Evolutionary conservation across 305 asterid species (phyloP).

Genomic region (Vinca major): DNA sequence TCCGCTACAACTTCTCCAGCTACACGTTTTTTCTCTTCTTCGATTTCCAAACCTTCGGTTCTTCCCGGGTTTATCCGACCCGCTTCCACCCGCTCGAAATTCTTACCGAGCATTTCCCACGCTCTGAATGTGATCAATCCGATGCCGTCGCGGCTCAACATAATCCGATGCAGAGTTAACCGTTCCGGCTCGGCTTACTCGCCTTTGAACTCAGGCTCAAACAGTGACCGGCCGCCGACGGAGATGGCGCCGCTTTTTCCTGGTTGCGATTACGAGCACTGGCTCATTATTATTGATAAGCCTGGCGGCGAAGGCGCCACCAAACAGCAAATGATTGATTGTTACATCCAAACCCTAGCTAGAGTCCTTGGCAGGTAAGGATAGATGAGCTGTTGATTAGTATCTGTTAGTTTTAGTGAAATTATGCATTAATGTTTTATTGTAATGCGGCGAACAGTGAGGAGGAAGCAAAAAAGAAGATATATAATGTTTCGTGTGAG

Average conservation of each 20-base stretch:
- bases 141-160: constrained; percentile 24
- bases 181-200: constrained; percentile 70
- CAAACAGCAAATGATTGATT: constrained; percentile 87
- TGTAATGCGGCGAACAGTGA: constrained; percentile 29
- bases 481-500: constrained; percentile 85
- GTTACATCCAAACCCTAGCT: constrained; percentile 74
- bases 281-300: constrained; percentile 95
- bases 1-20: constrained; percentile 28
- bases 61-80: constrained; percentile 34
- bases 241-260: constrained; percentile 97
- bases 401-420: not conserved
- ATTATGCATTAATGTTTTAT: not conserved
- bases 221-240: constrained; percentile 80
- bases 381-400: not conserved
- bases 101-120: constrained; percentile 33
- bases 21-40: constrained; percentile 36
- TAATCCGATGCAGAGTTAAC: constrained; percentile 54
- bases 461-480: constrained; percentile 89
- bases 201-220: constrained; percentile 70
- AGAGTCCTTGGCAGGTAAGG: constrained; percentile 71
- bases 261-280: constrained; percentile 90
- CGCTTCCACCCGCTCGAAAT: constrained; percentile 19
- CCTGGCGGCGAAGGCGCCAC: constrained; percentile 95
- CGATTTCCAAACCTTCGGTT: constrained; percentile 32
- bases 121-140: constrained; percentile 31